These are phyloP conservation scores for Aspergillus ochraceus DNA, from an alignment of 2,329 filamentous ascomycete genomes.

Conservation along the genomic window DNA sequence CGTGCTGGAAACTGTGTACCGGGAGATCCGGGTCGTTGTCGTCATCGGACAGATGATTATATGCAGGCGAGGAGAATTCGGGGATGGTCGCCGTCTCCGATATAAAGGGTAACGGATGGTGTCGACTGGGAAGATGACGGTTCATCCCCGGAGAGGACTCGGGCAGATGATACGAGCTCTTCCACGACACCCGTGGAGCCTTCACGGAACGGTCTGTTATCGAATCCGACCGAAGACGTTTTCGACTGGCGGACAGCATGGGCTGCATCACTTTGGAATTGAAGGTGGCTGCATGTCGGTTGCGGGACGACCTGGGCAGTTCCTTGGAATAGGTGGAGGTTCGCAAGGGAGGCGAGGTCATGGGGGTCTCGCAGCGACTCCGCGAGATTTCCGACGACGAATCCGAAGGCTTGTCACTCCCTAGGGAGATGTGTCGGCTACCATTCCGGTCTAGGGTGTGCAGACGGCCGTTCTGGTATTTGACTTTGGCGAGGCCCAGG, in stretches of 20 bases:
- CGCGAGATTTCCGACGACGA: slow-evolving; percentile 83
- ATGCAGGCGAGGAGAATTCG: slow-evolving; percentile 56
- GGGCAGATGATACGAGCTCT: slow-evolving; percentile 70
- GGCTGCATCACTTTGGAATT: slow-evolving; percentile 44
- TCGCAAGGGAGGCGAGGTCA: slow-evolving; percentile 85
- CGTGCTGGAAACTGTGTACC: slow-evolving; percentile 43
- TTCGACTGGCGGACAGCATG: slow-evolving; percentile 55
- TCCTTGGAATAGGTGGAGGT: slow-evolving; percentile 83
- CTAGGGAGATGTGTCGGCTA: slow-evolving; percentile 65
- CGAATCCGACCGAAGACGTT: slow-evolving; percentile 70
- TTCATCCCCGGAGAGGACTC: slow-evolving; percentile 86
- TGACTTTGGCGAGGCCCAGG: slow-evolving; percentile 93
- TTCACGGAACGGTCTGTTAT: slow-evolving; percentile 55
- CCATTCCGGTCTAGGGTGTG: slow-evolving; percentile 73
- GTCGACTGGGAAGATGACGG: slow-evolving; percentile 72
- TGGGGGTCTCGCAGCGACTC: slow-evolving; percentile 42
- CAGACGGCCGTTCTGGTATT: slow-evolving; percentile 94
- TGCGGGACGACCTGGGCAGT: slow-evolving; percentile 57
- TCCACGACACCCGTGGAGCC: slow-evolving; percentile 68
- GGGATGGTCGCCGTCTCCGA: slow-evolving; percentile 68
- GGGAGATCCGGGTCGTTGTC: slow-evolving; percentile 84
- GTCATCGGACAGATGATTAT: slow-evolving; percentile 55
- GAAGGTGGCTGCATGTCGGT: slow-evolving; percentile 46
- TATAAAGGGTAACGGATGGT: slow-evolving; percentile 76
- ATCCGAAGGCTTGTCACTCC: slow-evolving; percentile 76